Percentiles rank a stretch among this genome's conserved stretches.
phyloP scores from a whole-genome alignment of 2,329 filamentous ascomycete species.

The Phialophora tarda region DNA sequence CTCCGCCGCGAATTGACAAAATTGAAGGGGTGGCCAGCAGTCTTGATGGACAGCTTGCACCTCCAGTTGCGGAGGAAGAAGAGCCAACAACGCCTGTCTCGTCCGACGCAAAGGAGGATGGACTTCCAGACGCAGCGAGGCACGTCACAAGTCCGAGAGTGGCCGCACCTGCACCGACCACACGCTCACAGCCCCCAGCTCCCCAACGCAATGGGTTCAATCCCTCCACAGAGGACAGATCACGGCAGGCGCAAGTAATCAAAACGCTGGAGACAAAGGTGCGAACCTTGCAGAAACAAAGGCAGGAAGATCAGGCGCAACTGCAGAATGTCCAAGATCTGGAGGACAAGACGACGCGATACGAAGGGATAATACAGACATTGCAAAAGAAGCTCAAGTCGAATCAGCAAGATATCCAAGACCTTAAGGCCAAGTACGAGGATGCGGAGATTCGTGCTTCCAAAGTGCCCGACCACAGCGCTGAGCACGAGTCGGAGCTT shows the following conservation, averaged over 20 bases:
- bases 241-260: constrained; percentile 47
- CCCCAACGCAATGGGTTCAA: constrained; percentile 9
- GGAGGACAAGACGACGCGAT: constrained; percentile 61
- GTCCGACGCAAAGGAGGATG: constrained; percentile 6
- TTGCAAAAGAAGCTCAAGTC: constrained; percentile 87
- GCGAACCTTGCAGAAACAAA: constrained; percentile 83
- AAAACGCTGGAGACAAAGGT: constrained; percentile 90
- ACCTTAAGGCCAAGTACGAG: constrained; percentile 77
- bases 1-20: constrained; percentile 12
- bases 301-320: constrained; percentile 82
- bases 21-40: neutral
- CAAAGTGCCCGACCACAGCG: constrained; percentile 66
- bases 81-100: neutral
- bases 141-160: constrained; percentile 5
- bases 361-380: constrained; percentile 85
- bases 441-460: constrained; percentile 74
- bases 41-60: constrained; percentile 18
- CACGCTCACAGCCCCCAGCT: constrained; percentile 2
- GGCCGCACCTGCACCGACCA: neutral
- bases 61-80: constrained; percentile 28
- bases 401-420: constrained; percentile 77
- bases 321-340: constrained; percentile 77
- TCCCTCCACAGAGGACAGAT: constrained; percentile 24
- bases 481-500: constrained; percentile 81
- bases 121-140: constrained; percentile 1